Evolutionary conservation across 2,329 filamentous ascomycete genomes (phyloP), one percentile per base, ranked within the genome.

Genomic region (Davidsoniella eucalypti): DNA sequence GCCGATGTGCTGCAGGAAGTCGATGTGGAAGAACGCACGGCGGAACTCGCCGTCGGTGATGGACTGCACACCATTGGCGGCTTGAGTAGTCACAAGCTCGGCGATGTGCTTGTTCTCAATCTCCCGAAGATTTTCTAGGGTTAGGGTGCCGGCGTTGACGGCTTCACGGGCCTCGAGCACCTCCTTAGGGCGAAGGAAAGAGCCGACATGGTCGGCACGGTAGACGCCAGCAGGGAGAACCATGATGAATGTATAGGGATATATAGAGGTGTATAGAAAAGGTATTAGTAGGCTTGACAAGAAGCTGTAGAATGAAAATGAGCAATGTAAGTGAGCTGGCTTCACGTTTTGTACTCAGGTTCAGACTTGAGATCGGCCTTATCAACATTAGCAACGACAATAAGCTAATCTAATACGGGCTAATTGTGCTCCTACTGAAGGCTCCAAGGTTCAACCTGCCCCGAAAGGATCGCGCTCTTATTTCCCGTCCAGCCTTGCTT

Each of bases 11-110:
- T 71, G 69, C 55, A 71, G 70, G 57, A 71, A 68, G 47, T 68
- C 69, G 6, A 63, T 65, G 57, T 69, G 70, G 61, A 69, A 71
- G 56, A 69, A 70, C 55, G 69, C 68, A 54, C 69, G 66, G 45
- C 69, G 67, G 43, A 83, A 86, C 64, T 86, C 82, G 58, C 82
- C 82, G 52, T 81, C 81, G 3, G 78, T 80, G 47, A 85, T 67
- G 14, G 74, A 73, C 17, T 73, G 71, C 52, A 84, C 72, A 23
- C 78, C 76, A 48, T 80, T 69, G 54, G 77, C 66, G 55, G 75
- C 67, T 66, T 87, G 82, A 56, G 75, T 69, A 58, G 75, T 68
- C 23, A 84, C 79, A 46, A 83, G 73, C 44, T 80, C 70, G 49
- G 72, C 70, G 59, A 86, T 78, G 55, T 77, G 70, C 63, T 85